Percentiles rank a stretch among this genome's conserved stretches.
These are phyloP conservation scores for Irpex rosettiformis DNA, from an alignment of 1,284 basidiomycete species.

Conservation along the genomic window DNA sequence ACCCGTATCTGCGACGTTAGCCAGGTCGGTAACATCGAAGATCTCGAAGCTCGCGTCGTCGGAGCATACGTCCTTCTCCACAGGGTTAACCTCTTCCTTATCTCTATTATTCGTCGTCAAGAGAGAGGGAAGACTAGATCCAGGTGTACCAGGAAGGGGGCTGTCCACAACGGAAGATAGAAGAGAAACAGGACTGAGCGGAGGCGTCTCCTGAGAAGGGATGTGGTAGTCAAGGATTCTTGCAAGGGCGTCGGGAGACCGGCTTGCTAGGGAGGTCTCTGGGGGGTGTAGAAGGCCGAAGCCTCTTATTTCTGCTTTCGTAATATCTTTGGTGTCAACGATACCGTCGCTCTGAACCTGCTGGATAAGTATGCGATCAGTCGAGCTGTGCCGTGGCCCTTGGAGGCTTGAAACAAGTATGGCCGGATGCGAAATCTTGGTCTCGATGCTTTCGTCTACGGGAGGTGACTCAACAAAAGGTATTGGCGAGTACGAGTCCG, in stretches of 20 bases:
- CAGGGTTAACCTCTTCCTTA: background rate
- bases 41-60: background rate
- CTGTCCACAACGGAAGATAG: background rate
- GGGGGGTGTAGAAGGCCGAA: background rate
- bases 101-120: background rate
- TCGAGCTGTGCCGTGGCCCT: no score
- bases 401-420: no score
- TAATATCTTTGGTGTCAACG: no score
- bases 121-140: no score
- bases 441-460: no score
- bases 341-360: no score
- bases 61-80: background rate
- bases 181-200: background rate
- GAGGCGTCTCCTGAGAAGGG: background rate
- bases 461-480: no score
- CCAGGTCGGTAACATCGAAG: no score
- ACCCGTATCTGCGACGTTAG: no score
- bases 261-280: background rate
- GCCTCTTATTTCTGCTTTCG: background rate
- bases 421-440: no score
- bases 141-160: background rate
- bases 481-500: no score
- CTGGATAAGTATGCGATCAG: no score
- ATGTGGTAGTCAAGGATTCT: background rate
- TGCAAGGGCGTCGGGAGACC: background rate